A percentile compares a stretch with the other conserved stretches of the same genome.
Conservation (phyloP, 257 asterid genomes). For the Sherardia arvensis region DNA sequence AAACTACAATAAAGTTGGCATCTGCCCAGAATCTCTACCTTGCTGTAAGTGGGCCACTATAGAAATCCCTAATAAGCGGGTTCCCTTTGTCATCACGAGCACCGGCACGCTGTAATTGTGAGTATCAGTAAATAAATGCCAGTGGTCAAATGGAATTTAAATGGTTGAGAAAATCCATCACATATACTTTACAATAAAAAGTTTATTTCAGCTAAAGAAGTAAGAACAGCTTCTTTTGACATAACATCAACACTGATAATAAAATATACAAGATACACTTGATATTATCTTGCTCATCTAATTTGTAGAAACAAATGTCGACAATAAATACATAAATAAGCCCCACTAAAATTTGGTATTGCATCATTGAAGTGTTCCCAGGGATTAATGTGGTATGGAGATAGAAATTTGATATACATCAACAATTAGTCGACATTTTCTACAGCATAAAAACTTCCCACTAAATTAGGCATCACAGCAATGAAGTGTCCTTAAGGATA, state of each 20-base stretch:
- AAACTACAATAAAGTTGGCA: background rate
- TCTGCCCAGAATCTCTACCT: slow-evolving; percentile 35
- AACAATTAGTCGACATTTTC: background rate
- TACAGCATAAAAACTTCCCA: background rate
- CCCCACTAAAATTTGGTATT: background rate
- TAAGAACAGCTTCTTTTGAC: background rate
- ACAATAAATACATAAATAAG: background rate
- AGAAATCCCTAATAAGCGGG: slow-evolving; percentile 87
- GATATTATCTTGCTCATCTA: background rate
- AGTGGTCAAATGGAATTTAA: background rate
- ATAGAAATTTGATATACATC: background rate
- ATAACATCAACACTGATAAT: background rate
- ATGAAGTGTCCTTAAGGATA: background rate
- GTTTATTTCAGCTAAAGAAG: background rate
- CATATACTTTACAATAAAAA: background rate
- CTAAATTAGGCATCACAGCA: background rate
- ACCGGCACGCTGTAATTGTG: slow-evolving; percentile 57
- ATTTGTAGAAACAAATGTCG: background rate
- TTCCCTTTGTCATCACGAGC: slow-evolving; percentile 86
- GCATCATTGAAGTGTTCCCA: background rate
- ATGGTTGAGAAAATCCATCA: background rate
- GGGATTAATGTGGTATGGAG: background rate
- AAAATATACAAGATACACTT: background rate
- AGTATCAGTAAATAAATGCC: background rate
- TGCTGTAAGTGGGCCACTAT: slow-evolving; percentile 94